Evolutionary conservation across 139 green algal species (phyloP), one percentile per base, ranked within the genome.

Genomic region (Astrephomene gubernaculifera): DNA sequence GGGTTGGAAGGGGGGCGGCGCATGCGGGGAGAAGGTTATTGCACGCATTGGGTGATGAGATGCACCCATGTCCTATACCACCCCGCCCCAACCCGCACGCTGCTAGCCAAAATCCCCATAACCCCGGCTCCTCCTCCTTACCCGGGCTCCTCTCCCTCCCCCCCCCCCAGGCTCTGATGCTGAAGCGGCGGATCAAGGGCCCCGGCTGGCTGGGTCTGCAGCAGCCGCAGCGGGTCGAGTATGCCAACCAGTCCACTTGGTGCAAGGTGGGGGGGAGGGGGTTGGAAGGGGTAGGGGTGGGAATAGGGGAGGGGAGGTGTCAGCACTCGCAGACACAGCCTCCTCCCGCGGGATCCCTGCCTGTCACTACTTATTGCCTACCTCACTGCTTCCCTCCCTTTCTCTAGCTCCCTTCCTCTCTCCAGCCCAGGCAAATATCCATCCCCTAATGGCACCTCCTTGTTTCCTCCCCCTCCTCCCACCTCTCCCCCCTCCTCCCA

Each of bases 181-280:
- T 99, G 24, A 99, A 99, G 94, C 91, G 97, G 14, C 87, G 89
- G 57, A 72, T 99, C 60, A 98, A 96, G 94, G 97, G 98, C 7
- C 96, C 97, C 14, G 87, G 82, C 79, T 99, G 97, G 97, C 67
- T 99, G 10, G 54, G 76, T 1, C 52, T 99, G 7, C 61, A 60
- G 31, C 86, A 87, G 35, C 88, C 96, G 0, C 72, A 57, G 21
- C 45, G 68, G 12, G 81, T 78, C 24, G 84, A 90, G 71, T 82
- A 88, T 57, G 39, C 38, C 27, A 81, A 84, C 57, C 85, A 92
- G 85, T 81, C 96, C 70, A 98, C 91, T 45, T 99, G 96, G 93
- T 99, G 97, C 92, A 96, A 96, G 82, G 81, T 83, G 33, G 21
- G 68, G 19, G 65, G 7, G 29, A 8, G 64, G 64, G 35, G 57